Conservation (phyloP, 495 filamentous ascomycete genomes). For the Aspergillus incahuasiensis region DNA sequence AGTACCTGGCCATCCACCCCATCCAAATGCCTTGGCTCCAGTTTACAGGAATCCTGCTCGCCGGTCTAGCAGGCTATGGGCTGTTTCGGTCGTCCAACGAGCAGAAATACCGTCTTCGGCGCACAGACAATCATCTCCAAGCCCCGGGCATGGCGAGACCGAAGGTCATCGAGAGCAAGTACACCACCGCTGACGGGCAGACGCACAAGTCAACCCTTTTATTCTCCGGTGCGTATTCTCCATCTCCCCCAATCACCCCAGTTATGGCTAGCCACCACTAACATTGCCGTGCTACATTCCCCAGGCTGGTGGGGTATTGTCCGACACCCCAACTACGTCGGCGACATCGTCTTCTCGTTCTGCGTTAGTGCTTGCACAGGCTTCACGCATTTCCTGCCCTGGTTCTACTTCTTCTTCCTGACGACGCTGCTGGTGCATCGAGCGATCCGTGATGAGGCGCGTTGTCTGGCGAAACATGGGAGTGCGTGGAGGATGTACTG, state of each 20-base stretch:
- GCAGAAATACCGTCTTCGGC: too few species aligned
- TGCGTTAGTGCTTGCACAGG: slow-evolving; percentile 42
- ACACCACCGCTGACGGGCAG: slow-evolving; percentile 37
- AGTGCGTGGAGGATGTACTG: slow-evolving; percentile 42
- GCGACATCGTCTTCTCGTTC: slow-evolving; percentile 41
- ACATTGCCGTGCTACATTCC: too few species aligned
- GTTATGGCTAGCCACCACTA: too few species aligned
- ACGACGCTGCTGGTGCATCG: slow-evolving; percentile 17
- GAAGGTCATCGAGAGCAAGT: slow-evolving; percentile 32
- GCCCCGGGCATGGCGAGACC: too few species aligned
- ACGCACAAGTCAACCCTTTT: slow-evolving; percentile 37
- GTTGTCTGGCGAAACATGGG: slow-evolving; percentile 44
- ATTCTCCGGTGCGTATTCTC: slow-evolving; percentile 39
- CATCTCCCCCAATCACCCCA: too few species aligned
- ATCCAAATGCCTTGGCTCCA: too few species aligned
- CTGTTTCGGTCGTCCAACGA: too few species aligned
- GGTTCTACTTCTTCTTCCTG: slow-evolving; percentile 46
- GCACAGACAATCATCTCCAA: too few species aligned
- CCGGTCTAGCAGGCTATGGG: too few species aligned
- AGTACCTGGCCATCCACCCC: slow-evolving; percentile 45
- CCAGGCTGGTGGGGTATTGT: slow-evolving; percentile 44
- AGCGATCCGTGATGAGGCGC: slow-evolving; percentile 29
- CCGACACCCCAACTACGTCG: slow-evolving; percentile 47
- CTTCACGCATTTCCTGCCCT: slow-evolving; percentile 34
- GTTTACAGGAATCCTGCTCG: too few species aligned